Evolutionary conservation across 2,329 filamentous ascomycete genomes (phyloP), one percentile per base, ranked within the genome.

Genomic region (Aphanocladium album): DNA sequence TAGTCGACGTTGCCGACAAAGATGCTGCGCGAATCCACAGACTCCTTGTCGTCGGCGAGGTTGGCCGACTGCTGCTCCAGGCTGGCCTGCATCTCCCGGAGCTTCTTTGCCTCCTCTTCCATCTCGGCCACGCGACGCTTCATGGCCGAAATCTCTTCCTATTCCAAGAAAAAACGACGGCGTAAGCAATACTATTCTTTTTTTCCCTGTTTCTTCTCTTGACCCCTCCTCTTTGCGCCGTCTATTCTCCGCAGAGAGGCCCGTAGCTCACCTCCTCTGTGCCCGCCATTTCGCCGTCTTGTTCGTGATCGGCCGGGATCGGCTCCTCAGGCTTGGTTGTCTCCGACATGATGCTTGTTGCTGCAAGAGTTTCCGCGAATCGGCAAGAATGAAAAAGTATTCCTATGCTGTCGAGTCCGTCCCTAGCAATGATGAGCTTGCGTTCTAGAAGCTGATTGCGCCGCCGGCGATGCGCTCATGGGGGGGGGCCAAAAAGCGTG

Each of bases 1-100:
- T 99, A 99, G 77, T 99, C 95, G 66, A 99, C 95, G 69, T 99
- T 99, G 67, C 95, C 95, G 49, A 99, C 95, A 74, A 99, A 99
- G 76, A 99, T 92, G 77, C 92, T 97, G 70, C 95, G 88, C 67
- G 88, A 88, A 77, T 99, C 95, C 62, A 99, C 87, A 67, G 97
- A 96, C 74, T 97, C 93, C 77, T 96, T 96, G 79, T 93, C 92
- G 73, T 98, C 95, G 66, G 89, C 86, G 63, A 95, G 82, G 68
- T 90, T 90, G 65, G 91, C 87, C 64, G 86, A 88, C 70, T 95
- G 89, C 72, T 93, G 87, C 73, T 98, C 93, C 64, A 98, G 83
- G 58, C 83, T 87, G 60, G 88, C 88, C 74, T 95, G 90, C 90
- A 95, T 93, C 76, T 93, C 90, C 66, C 90, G 85, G 58, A 95